Evolutionary conservation across 768 basidiomycete species (phyloP).

Genomic region (Amanita thiersii): DNA sequence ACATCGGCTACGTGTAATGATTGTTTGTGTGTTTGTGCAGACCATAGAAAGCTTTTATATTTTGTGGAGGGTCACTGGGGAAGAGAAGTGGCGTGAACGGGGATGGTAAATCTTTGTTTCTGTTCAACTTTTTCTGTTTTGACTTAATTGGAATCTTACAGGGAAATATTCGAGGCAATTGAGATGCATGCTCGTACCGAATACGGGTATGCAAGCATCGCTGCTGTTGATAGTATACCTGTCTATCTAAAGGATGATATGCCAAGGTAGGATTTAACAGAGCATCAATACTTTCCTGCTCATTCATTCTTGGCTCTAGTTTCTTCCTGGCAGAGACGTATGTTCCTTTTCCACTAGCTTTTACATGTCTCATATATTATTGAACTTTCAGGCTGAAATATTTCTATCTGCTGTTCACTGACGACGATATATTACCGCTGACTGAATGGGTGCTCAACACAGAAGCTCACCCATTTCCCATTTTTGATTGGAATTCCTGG

Average conservation of each 20-base stretch:
- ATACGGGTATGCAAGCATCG: conserved; percentile 38
- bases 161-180: conserved; percentile 38
- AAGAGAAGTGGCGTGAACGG: conserved; percentile 42
- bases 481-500: conserved; percentile 53
- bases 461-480: conserved; percentile 73
- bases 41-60: conserved; percentile 47
- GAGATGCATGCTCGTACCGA: conserved; percentile 35
- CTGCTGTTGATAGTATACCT: conserved; percentile 23
- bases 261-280: conserved; percentile 35
- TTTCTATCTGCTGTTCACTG: conserved; percentile 58
- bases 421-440: conserved; percentile 48
- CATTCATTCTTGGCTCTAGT: conserved; percentile 16
- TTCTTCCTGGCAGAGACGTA: conserved; percentile 40
- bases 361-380: neutral
- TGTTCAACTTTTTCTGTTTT: neutral
- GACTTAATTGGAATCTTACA: conserved; percentile 4
- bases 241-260: conserved; percentile 33
- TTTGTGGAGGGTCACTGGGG: conserved; percentile 43
- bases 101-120: conserved; percentile 31
- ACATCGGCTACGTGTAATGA: neutral
- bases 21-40: conserved; percentile 18
- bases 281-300: neutral
- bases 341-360: conserved; percentile 9
- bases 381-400: conserved; percentile 48
- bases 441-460: conserved; percentile 56